Percentiles rank a stretch among this genome's conserved stretches.
These are phyloP conservation scores for Russula ochroleuca DNA, from an alignment of 768 basidiomycete species.

Conservation along the genomic window DNA sequence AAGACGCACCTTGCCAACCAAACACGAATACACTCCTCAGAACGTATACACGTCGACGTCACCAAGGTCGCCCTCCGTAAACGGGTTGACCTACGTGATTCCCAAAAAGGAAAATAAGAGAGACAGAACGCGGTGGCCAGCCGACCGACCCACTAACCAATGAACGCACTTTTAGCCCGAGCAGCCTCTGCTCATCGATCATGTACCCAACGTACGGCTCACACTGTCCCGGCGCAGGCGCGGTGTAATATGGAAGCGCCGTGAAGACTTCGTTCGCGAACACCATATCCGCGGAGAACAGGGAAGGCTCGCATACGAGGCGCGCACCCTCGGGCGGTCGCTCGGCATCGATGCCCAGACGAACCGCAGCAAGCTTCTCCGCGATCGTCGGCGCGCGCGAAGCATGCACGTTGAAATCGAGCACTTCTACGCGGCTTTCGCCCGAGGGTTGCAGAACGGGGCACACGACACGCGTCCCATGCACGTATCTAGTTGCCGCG, in stretches of 20 bases:
- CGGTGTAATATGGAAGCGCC: conserved; percentile 32
- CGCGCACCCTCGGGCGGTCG: neutral
- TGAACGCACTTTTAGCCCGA: conserved; percentile 38
- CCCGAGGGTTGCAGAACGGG: conserved; percentile 23
- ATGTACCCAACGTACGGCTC: conserved; percentile 36
- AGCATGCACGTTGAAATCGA: conserved; percentile 35
- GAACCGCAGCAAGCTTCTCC: conserved; percentile 10
- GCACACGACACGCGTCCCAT: conserved; percentile 40
- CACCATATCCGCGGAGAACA: conserved; percentile 22
- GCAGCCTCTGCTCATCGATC: conserved; percentile 39
- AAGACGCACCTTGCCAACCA: neutral
- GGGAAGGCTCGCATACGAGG: conserved; percentile 10
- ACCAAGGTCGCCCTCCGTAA: conserved; percentile 35
- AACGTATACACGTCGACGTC: conserved; percentile 39
- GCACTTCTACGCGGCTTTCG: conserved; percentile 25
- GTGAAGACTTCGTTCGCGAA: conserved; percentile 33
- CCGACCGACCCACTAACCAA: no score
- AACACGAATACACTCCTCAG: conserved; percentile 24
- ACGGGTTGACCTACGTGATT: conserved; percentile 30
- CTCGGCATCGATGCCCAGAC: conserved; percentile 9
- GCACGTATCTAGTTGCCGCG: conserved; percentile 33
- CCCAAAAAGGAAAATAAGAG: no score
- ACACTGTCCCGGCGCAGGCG: conserved; percentile 13
- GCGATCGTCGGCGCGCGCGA: conserved; percentile 13
- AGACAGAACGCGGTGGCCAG: no score